Conservation (phyloP, 2,329 filamentous ascomycete species). For the Cordyceps cateniannulata region DNA sequence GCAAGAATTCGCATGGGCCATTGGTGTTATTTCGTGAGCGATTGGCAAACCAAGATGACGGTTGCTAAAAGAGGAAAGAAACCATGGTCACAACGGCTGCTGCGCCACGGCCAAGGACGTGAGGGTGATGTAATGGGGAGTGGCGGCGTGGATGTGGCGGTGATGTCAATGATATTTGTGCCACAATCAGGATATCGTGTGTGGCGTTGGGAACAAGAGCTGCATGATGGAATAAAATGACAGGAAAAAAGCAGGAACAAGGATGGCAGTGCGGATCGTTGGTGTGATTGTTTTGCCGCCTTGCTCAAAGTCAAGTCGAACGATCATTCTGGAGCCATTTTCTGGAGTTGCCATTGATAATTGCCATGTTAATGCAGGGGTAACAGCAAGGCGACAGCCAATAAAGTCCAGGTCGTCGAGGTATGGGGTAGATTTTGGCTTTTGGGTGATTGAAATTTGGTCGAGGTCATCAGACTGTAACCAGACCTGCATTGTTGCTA, state of each 20-base stretch:
- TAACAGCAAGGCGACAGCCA: background rate
- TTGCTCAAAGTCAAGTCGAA: background rate
- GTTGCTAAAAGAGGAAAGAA: background rate
- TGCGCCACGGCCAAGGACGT: background rate
- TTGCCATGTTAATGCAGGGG: background rate
- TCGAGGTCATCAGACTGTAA: too few species aligned
- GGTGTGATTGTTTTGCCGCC: background rate
- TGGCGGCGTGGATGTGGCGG: background rate
- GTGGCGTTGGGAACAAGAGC: background rate
- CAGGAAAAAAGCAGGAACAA: background rate
- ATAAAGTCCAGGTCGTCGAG: background rate
- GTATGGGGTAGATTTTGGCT: background rate
- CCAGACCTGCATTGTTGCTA: background rate
- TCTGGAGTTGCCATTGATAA: background rate
- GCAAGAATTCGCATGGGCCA: background rate
- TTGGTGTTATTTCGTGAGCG: background rate
- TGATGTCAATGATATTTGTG: background rate
- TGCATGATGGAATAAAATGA: background rate
- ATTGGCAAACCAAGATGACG: background rate
- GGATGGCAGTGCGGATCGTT: background rate
- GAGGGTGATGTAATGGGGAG: background rate
- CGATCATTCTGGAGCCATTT: background rate
- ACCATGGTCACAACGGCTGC: background rate
- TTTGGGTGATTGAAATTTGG: background rate
- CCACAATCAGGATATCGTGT: background rate